A percentile compares a stretch with the other conserved stretches of the same genome.
Evolutionary conservation across 495 filamentous ascomycete species (phyloP).

Genomic region (Lophiotrema nucula): DNA sequence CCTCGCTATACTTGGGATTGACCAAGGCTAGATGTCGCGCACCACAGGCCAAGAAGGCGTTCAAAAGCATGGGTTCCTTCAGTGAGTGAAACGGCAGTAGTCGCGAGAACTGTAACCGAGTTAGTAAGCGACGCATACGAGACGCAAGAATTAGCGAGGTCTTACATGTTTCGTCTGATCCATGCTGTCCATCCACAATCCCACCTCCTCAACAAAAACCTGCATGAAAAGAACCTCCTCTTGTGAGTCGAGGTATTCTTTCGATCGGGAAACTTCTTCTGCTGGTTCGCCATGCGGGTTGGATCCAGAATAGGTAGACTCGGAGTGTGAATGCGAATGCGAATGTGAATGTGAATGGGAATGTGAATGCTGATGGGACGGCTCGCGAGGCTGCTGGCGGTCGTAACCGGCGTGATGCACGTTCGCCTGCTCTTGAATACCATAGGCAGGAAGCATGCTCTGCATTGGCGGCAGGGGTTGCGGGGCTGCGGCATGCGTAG

Average conservation of each 20-base stretch:
- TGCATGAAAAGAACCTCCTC: conserved; percentile 86
- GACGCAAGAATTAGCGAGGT: neutral
- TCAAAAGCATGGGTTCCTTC: conserved; percentile 83
- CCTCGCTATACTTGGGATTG: conserved; percentile 67
- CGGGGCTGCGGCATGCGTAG: conserved; percentile 39
- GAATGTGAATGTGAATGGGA: conserved; percentile 28
- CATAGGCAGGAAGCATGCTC: conserved; percentile 40
- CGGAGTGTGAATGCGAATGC: conserved; percentile 34
- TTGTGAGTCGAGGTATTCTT: conserved; percentile 60
- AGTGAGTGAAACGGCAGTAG: conserved; percentile 78
- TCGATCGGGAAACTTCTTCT: conserved; percentile 10
- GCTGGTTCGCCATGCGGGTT: conserved; percentile 3
- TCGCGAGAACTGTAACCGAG: conserved; percentile 63
- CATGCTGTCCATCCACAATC: conserved; percentile 91
- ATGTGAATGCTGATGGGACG: conserved; percentile 34
- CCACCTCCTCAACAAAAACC: conserved; percentile 87
- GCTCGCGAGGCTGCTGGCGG: conserved; percentile 33
- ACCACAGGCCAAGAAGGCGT: conserved; percentile 87
- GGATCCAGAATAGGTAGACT: conserved; percentile 38
- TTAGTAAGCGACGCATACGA: conserved; percentile 26
- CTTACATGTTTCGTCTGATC: conserved; percentile 79
- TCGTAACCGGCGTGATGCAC: conserved; percentile 34
- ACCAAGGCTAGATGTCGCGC: conserved; percentile 74
- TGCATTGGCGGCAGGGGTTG: conserved; percentile 49
- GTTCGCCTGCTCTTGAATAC: conserved; percentile 40